Percentiles rank a stretch among this genome's conserved stretches.
Evolutionary conservation across 2,329 filamentous ascomycete species (phyloP).

Genomic region (Cladophialophora immunda): DNA sequence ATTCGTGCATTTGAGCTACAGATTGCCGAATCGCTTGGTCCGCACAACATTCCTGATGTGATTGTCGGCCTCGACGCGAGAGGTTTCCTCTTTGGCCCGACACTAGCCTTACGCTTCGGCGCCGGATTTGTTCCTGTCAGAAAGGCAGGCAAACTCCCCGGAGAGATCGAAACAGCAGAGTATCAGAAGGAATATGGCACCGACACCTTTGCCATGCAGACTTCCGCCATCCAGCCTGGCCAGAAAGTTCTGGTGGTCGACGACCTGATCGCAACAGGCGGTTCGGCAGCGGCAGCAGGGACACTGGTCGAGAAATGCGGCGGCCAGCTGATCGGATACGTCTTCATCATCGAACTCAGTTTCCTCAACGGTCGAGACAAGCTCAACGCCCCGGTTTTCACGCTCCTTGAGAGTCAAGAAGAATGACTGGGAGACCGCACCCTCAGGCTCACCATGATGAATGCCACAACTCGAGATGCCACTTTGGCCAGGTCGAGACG

Average conservation of each 20-base stretch:
- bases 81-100: constrained; percentile 94
- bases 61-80: constrained; percentile 92
- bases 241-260: constrained; percentile 94
- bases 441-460: not conserved
- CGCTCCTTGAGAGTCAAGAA: constrained; percentile 74
- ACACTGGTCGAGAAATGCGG: constrained; percentile 86
- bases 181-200: constrained; percentile 97
- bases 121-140: constrained; percentile 91
- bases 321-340: constrained; percentile 83
- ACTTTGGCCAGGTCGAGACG: not conserved
- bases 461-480: not conserved
- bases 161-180: constrained; percentile 81
- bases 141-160: constrained; percentile 95
- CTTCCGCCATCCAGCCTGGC: constrained; percentile 80
- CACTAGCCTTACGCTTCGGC: constrained; percentile 81
- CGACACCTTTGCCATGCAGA: constrained; percentile 96
- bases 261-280: constrained; percentile 97
- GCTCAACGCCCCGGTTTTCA: constrained; percentile 83
- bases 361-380: constrained; percentile 92
- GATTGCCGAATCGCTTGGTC: constrained; percentile 69
- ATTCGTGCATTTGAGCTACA: constrained; percentile 87
- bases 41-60: constrained; percentile 76
- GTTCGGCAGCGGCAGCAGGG: constrained; percentile 87
- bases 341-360: constrained; percentile 95
- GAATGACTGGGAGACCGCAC: constrained; percentile 12